Evolutionary conservation across 2,329 filamentous ascomycete species (phyloP), one percentile per base, ranked within the genome.

Genomic region (Xylariaceae sp.): DNA sequence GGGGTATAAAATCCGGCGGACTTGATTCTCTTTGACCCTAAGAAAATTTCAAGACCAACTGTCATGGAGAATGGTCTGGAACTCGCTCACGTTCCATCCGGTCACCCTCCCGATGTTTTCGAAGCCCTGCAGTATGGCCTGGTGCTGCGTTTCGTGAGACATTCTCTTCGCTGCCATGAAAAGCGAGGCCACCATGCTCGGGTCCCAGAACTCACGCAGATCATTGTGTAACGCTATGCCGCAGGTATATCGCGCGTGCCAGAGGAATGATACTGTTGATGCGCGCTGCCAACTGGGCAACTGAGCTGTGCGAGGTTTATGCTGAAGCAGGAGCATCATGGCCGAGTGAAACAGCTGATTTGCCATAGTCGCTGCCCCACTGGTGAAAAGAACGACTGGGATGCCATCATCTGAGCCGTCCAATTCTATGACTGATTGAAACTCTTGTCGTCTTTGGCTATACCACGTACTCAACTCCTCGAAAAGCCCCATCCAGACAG

Each of bases 341-440:
- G 74, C 72, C 1, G 74, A 74, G 48, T 79, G 76, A 50, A 77
- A 79, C 3, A 79, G 60, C 49, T 78, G 74, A 45, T 78, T 79
- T 3, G 72, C 74, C 0, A 76, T 54, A 15, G 77, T 54, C 0
- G 68, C 58, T 11, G 63, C 62, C 17, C 56, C 62, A 47, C 56
- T 66, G 38, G 62, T 65, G 42, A 65, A 67, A 15, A 67, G 56
- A n/a, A 67, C 38, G 0, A 57, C 44, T 2, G 64, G 64, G 37
- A 66, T 66, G 0, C 62, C 50, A 16, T 53, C 50, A 2, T 59
- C 54, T 32, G 51, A 49, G 11, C 56, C 51, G 15, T 63, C 60
- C 17, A 59, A 48, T 36, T 65, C 63, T 18, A 59, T 49, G 48
- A 66, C 58, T 22, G 64, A 60, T 22, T 56, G 56, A 38, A 64